phyloP scores from a whole-genome alignment of 352 stramenopile genomes.

The Pythium pyrilobum region DNA sequence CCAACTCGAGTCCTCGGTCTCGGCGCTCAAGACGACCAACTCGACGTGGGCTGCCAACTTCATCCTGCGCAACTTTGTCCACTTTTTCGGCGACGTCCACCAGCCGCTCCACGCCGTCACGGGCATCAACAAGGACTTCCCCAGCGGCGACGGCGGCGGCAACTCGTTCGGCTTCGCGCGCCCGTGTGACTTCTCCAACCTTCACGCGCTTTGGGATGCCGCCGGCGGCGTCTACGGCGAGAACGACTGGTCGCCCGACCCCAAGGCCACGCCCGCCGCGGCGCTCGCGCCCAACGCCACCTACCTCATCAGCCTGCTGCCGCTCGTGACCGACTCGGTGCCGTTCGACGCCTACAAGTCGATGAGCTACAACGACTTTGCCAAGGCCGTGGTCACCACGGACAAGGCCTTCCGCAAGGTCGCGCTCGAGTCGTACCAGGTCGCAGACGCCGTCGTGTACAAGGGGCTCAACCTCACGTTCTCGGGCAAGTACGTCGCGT shows the following conservation, averaged over 20 bases:
- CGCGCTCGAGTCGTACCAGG: conserved; percentile 24
- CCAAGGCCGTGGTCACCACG: conserved; percentile 10
- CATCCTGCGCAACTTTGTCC: conserved; percentile 58
- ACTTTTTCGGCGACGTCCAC: conserved; percentile 63
- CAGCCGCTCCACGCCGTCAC: conserved; percentile 54
- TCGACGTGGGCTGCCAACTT: conserved; percentile 60
- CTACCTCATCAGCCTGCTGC: conserved; percentile 26
- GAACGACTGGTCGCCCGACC: conserved; percentile 43
- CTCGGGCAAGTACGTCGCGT: conserved; percentile 24
- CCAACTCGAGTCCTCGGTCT: conserved; percentile 22
- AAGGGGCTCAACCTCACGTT: conserved; percentile 18
- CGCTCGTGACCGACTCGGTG: conserved; percentile 10
- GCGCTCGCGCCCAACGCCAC: conserved; percentile 33
- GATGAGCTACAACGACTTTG: conserved; percentile 13
- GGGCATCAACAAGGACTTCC: conserved; percentile 25
- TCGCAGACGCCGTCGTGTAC: conserved; percentile 21
- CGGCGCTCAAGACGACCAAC: conserved; percentile 50
- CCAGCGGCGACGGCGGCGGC: conserved; percentile 39
- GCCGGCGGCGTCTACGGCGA: conserved; percentile 42
- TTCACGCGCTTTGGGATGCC: conserved; percentile 61
- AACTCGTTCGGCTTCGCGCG: conserved; percentile 52
- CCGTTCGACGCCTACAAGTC: conserved; percentile 10
- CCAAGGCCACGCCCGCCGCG: conserved; percentile 4
- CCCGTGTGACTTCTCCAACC: conserved; percentile 50
- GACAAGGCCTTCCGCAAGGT: conserved; percentile 14